These are phyloP conservation scores for Phlyctochytrium arcticum DNA, from an alignment of 192 early-diverging fungal genomes.

Conservation along the genomic window DNA sequence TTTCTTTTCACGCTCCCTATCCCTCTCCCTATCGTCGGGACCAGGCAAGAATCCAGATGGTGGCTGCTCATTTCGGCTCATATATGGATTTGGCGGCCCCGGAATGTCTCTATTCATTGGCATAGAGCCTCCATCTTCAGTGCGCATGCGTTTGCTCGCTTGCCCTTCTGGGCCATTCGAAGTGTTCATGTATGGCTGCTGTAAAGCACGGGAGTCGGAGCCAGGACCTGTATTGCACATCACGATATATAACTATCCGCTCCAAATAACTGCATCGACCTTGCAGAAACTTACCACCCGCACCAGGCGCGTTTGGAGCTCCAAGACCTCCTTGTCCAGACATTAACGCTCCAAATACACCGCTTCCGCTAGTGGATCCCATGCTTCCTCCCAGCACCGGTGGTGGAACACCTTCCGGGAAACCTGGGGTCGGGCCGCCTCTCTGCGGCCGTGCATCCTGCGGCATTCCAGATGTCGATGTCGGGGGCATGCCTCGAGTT, in stretches of 20 bases:
- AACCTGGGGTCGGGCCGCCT: conserved; percentile 46
- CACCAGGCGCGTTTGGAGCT: background rate
- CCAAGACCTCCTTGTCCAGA: conserved; percentile 1
- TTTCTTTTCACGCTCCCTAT: conserved; percentile 2
- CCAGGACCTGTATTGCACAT: conserved; percentile 8
- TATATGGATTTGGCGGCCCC: conserved; percentile 22
- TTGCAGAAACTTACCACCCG: background rate
- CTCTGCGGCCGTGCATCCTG: conserved; percentile 45
- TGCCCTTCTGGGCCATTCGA: background rate
- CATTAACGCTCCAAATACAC: conserved; percentile 39
- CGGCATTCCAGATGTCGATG: conserved; percentile 41
- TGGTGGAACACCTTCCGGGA: conserved; percentile 53
- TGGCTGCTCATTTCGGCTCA: background rate
- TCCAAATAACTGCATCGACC: no score
- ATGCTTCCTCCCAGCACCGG: conserved; percentile 59
- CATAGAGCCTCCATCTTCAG: background rate
- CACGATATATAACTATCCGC: no score
- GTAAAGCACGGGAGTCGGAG: conserved; percentile 3
- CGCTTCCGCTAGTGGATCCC: conserved; percentile 1
- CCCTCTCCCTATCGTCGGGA: conserved; percentile 8
- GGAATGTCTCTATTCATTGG: background rate
- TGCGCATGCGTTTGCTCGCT: conserved; percentile 11
- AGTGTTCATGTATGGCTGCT: conserved; percentile 14
- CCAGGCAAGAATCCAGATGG: background rate
- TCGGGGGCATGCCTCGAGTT: conserved; percentile 10